These are phyloP conservation scores for Phytophthora fragariae DNA, from an alignment of 352 stramenopile species.

Conservation along the genomic window DNA sequence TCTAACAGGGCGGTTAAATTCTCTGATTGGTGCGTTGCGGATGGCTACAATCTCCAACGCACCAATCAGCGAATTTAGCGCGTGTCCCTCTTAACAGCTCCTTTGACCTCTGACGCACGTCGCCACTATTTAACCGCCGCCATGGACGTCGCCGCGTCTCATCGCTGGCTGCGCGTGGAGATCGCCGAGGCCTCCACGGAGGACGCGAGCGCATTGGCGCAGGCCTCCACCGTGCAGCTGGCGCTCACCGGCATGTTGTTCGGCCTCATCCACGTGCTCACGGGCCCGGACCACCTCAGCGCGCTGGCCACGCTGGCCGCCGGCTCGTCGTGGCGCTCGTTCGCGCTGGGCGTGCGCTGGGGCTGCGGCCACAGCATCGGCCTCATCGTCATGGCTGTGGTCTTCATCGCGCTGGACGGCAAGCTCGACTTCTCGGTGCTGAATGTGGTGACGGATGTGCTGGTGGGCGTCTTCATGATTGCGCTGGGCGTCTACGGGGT, in stretches of 20 bases:
- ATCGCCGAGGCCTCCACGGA: conserved; percentile 35
- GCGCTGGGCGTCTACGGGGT: conserved; percentile 69
- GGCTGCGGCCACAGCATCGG: conserved; percentile 90
- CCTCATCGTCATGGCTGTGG: conserved; percentile 73
- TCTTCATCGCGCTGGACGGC: conserved; percentile 71
- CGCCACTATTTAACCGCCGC: background rate
- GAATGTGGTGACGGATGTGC: conserved; percentile 62
- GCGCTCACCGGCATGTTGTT: conserved; percentile 67
- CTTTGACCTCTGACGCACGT: background rate
- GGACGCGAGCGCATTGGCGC: conserved; percentile 41
- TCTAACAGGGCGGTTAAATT: background rate
- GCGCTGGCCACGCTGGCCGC: conserved; percentile 85
- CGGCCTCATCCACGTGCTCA: conserved; percentile 71
- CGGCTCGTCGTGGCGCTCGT: conserved; percentile 77
- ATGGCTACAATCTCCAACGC: background rate
- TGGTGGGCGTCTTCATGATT: conserved; percentile 78
- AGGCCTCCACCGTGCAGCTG: conserved; percentile 50
- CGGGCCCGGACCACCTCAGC: conserved; percentile 87
- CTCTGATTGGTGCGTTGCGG: too few species aligned
- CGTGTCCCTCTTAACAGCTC: background rate
- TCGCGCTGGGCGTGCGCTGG: conserved; percentile 88
- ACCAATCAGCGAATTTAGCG: conserved; percentile 12
- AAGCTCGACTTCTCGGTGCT: conserved; percentile 65
- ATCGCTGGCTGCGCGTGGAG: conserved; percentile 49
- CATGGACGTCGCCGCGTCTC: conserved; percentile 25